phyloP scores from a whole-genome alignment of 257 asterid genomes.

The Ajuga chamaepitys region DNA sequence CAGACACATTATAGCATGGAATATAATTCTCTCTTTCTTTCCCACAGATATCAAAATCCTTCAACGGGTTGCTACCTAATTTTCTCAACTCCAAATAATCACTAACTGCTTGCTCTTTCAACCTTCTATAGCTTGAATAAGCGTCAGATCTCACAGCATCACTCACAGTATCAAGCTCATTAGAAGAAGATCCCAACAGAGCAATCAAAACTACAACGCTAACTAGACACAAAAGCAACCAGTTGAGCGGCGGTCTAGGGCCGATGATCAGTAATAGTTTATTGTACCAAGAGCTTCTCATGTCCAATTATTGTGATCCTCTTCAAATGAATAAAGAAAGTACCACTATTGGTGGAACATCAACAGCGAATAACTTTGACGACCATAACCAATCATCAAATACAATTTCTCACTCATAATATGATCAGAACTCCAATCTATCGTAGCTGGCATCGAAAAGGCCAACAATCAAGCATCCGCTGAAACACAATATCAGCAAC shows the following conservation, averaged over 20 bases:
- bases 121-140: conserved; percentile 55
- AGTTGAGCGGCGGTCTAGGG: conserved; percentile 70
- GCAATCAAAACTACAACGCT: conserved; percentile 50
- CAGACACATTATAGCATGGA: conserved; percentile 91
- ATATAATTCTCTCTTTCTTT: conserved; percentile 83
- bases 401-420: conserved; percentile 26
- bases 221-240: conserved; percentile 65
- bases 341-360: conserved; percentile 37
- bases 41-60: conserved; percentile 69
- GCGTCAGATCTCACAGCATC: conserved; percentile 41
- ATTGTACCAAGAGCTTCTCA: conserved; percentile 87
- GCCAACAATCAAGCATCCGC: conserved; percentile 23
- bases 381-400: conserved; percentile 38
- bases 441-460: conserved; percentile 35
- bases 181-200: conserved; percentile 58
- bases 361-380: conserved; percentile 32
- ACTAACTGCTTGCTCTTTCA: conserved; percentile 59
- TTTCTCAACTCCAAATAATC: conserved; percentile 68
- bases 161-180: conserved; percentile 44
- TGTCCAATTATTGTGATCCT: conserved; percentile 45
- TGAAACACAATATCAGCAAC: conserved; percentile 15
- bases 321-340: conserved; percentile 9
- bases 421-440: conserved; percentile 33
- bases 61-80: conserved; percentile 40
- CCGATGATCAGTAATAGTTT: conserved; percentile 48